phyloP scores from a whole-genome alignment of 2,329 filamentous ascomycete species.

The Coleophoma crateriformis region DNA sequence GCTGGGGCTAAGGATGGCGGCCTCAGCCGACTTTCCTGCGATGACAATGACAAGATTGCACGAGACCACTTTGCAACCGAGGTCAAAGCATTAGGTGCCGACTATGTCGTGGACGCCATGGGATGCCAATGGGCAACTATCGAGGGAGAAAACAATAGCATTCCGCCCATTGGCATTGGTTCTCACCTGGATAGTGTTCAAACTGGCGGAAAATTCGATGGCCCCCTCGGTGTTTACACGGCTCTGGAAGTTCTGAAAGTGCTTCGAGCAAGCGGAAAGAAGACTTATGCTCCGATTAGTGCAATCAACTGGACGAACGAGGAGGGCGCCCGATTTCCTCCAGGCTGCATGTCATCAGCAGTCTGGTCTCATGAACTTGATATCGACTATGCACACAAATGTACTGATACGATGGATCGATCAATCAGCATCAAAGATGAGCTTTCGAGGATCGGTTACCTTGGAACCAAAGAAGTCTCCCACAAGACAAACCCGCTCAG shows the following conservation, averaged over 20 bases:
- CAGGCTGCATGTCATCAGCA: conserved; percentile 65
- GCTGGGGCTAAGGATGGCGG: conserved; percentile 6
- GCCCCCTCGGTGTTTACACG: conserved; percentile 66
- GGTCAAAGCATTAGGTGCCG: conserved; percentile 1
- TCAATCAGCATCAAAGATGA: conserved; percentile 32
- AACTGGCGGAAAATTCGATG: conserved; percentile 67
- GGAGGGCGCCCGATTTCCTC: conserved; percentile 72
- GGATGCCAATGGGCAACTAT: conserved; percentile 4
- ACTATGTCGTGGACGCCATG: conserved; percentile 4
- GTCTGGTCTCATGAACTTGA: conserved; percentile 68
- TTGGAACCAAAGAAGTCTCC: conserved; percentile 50
- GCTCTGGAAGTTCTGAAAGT: conserved; percentile 67
- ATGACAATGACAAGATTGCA: conserved; percentile 7
- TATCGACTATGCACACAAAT: conserved; percentile 51
- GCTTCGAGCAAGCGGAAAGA: conserved; percentile 57
- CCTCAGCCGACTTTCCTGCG: conserved; percentile 3
- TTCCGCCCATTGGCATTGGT: conserved; percentile 6
- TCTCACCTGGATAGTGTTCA: conserved; percentile 25
- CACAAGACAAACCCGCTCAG: conserved; percentile 56
- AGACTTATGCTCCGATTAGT: conserved; percentile 62
- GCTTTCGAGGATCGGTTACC: conserved; percentile 63
- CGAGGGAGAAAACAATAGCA: conserved; percentile 3
- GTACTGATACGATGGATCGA: conserved; percentile 52
- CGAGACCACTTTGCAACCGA: conserved; percentile 3
- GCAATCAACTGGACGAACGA: conserved; percentile 36